These are phyloP conservation scores for Cerioporus squamosus DNA, from an alignment of 1,284 basidiomycete genomes.

Conservation along the genomic window DNA sequence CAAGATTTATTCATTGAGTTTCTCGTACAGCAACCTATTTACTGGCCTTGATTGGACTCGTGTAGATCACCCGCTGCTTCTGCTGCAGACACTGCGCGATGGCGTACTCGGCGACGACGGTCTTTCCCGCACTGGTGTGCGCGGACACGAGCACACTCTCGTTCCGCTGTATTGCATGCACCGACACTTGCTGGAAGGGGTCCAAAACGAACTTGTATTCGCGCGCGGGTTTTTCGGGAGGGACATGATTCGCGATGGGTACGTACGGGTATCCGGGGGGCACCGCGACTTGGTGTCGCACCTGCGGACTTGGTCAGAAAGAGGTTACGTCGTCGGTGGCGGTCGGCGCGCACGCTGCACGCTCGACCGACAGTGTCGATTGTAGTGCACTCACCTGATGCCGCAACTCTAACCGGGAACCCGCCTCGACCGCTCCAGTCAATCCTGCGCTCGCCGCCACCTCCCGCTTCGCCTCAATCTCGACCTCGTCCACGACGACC, in stretches of 20 bases:
- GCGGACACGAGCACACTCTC: constrained; percentile 99
- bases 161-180: constrained; percentile 94
- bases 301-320: constrained; percentile 46
- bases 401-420: constrained; percentile 71
- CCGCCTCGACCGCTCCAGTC: constrained; percentile 69
- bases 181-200: constrained; percentile 96
- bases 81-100: constrained; percentile 94
- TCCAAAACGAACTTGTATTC: constrained; percentile 97
- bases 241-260: constrained; percentile 92
- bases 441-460: constrained; percentile 85
- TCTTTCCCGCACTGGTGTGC: constrained; percentile 98
- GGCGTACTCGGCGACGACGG: constrained; percentile 98
- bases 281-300: constrained; percentile 94
- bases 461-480: constrained; percentile 88
- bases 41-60: constrained; percentile 97
- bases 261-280: constrained; percentile 92
- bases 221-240: constrained; percentile 88
- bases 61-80: constrained; percentile 98
- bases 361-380: neutral
- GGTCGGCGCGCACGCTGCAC: neutral
- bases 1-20: constrained; percentile 26
- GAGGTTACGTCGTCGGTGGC: no score
- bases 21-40: constrained; percentile 22
- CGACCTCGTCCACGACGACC: constrained; percentile 87
- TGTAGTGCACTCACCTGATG: constrained; percentile 66